These are phyloP conservation scores for Pulveroboletus sp. DNA, from an alignment of 768 basidiomycete genomes.

Conservation along the genomic window DNA sequence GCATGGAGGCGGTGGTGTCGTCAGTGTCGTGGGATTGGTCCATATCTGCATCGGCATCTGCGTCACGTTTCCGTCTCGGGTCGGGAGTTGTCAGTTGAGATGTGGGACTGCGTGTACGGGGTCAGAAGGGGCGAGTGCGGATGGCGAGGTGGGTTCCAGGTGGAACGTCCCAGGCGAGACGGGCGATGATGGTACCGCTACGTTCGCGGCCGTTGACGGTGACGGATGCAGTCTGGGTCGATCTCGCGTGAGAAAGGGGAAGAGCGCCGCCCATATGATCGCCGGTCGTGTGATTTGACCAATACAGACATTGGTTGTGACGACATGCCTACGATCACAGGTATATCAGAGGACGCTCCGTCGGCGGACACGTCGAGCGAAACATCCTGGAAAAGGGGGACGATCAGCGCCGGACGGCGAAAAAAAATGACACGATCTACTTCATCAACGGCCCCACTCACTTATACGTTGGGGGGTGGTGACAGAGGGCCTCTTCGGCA, in stretches of 20 bases:
- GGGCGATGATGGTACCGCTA: constrained; percentile 71
- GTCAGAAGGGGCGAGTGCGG: constrained; percentile 30
- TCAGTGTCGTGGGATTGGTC: constrained; percentile 37
- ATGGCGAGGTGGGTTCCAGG: constrained; percentile 18
- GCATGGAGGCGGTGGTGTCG: constrained; percentile 25
- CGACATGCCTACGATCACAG: constrained; percentile 19
- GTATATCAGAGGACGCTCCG: constrained; percentile 18
- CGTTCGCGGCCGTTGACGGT: constrained; percentile 61
- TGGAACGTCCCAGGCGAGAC: constrained; percentile 54
- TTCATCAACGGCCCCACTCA: constrained; percentile 18
- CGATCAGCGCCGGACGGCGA: constrained; percentile 8
- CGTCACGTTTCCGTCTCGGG: constrained; percentile 76
- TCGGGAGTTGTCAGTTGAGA: constrained; percentile 52
- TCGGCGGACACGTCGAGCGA: constrained; percentile 24
- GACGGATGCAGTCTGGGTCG: constrained; percentile 59
- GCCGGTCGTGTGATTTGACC: constrained; percentile 19
- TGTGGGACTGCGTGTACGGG: constrained; percentile 29
- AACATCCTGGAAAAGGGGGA: constrained; percentile 28
- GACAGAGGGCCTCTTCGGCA: constrained; percentile 27
- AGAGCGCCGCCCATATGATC: constrained; percentile 40
- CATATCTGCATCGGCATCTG: constrained; percentile 52
- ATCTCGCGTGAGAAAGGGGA: constrained; percentile 58
- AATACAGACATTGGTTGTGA: constrained; percentile 17
- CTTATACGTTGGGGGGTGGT: constrained; percentile 5
- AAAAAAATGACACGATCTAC: constrained; percentile 19